Conservation (phyloP, 2,329 filamentous ascomycete genomes). For the Pseudocercospora macadamiae region DNA sequence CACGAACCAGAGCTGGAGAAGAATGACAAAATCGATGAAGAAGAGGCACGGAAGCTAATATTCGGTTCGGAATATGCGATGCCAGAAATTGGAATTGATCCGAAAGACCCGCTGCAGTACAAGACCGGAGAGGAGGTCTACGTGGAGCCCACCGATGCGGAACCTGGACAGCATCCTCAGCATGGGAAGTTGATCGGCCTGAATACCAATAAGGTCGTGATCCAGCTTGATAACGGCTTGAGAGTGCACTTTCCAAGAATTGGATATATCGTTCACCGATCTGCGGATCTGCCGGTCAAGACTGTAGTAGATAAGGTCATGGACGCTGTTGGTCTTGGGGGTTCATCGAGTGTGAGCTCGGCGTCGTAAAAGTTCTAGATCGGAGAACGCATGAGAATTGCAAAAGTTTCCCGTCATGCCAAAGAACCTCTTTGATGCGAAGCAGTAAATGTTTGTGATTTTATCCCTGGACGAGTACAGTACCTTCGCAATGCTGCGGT, state of each 20-base stretch:
- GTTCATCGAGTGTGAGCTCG: neutral
- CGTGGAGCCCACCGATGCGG: conserved; percentile 28
- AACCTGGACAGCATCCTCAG: conserved; percentile 27
- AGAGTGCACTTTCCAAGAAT: conserved; percentile 43
- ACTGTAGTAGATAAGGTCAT: conserved; percentile 6
- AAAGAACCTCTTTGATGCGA: too few relatives aligned
- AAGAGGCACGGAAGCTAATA: conserved; percentile 24
- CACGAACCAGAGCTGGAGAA: conserved; percentile 23
- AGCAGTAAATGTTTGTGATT: too few relatives aligned
- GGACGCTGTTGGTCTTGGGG: conserved; percentile 2
- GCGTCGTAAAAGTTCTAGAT: too few relatives aligned
- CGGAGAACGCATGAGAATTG: too few relatives aligned
- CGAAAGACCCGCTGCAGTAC: conserved; percentile 22
- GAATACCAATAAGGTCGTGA: conserved; percentile 27
- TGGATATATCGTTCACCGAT: conserved; percentile 36
- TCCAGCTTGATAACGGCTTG: conserved; percentile 33
- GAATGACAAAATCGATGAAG: conserved; percentile 24
- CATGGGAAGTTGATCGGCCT: conserved; percentile 27
- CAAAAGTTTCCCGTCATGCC: too few relatives aligned
- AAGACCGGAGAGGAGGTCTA: conserved; percentile 22
- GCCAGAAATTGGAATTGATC: conserved; percentile 22
- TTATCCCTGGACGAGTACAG: too few relatives aligned
- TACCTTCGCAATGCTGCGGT: too few relatives aligned
- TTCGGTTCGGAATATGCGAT: conserved; percentile 21
- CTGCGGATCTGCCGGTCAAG: conserved; percentile 11